Evolutionary conservation across 2,329 filamentous ascomycete species (phyloP), one percentile per base, ranked within the genome.

Genomic region (Thielaviopsis cerberus): DNA sequence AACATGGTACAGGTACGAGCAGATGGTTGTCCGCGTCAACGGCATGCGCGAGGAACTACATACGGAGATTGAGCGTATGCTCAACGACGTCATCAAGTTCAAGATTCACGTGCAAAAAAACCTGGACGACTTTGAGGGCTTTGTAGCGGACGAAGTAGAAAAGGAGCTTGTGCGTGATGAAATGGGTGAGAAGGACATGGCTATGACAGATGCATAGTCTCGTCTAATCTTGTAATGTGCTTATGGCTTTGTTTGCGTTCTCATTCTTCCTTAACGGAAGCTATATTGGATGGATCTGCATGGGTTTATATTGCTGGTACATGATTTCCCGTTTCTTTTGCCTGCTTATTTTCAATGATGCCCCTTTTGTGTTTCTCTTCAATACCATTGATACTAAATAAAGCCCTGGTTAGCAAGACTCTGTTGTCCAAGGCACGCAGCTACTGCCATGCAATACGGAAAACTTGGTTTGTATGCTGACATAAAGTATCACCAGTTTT

Each of bases 1-100:
- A 27, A 27, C 8, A 51, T 4, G 15, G n/a, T 34, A 6, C 60
- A 91, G 87, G 67, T 94, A 95, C 67, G 91, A 97, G 67, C 89
- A 96, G 68, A 74, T 97, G 53, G 88, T 86, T n/a, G 79, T 94
- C 57, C 81, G 82, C 30, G 88, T 88, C 53, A 88, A 88, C 63
- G 75, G 87, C 0, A 76, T 97, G 24, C 82, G 92, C n/a, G 92
- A 98, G 69, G 90, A 97, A 69, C 76, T 98, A n/a, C 92, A 98
- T 69, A 95, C 89, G 0, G 90, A 96, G 69, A 88, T 96, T 65
- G 92, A 96, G 72, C 85, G 83, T 65, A 94, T 97, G 80, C 74
- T 98, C 61, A 94, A 96, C 72, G 90, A 97, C 67, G 86, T 96
- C 62, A 94, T 97, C 73, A 90, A 94, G 67, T 97, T 98, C 80